These are phyloP conservation scores for Taphrina communis DNA, from an alignment of 1,139 yeast species.

Conservation along the genomic window DNA sequence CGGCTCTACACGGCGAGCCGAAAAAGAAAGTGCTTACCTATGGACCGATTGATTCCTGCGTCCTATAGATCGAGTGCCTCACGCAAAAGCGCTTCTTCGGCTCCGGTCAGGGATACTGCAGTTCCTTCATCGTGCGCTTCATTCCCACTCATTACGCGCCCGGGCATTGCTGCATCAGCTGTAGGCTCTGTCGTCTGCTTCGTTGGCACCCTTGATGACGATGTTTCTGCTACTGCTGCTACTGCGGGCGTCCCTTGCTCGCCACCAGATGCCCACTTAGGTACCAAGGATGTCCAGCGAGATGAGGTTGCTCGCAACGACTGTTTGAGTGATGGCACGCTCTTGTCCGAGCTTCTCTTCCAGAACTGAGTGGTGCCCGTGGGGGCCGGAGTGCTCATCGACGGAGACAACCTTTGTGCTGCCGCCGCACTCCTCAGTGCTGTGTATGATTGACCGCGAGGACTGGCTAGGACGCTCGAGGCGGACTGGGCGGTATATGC, in stretches of 20 bases:
- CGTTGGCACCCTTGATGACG: not conserved
- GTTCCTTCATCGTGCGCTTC: not conserved
- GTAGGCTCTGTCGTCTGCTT: too few relatives aligned
- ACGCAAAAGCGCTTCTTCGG: constrained; percentile 29
- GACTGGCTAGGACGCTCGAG: constrained; percentile 1
- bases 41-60: too few relatives aligned
- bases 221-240: not conserved
- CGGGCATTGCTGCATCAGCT: too few relatives aligned
- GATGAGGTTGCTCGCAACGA: not conserved
- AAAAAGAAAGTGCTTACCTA: too few relatives aligned
- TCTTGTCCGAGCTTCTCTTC: constrained; percentile 8
- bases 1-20: too few relatives aligned
- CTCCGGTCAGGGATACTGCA: constrained; percentile 5
- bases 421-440: constrained; percentile 34
- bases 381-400: not conserved
- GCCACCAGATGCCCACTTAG: not conserved
- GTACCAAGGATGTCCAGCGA: constrained; percentile 20
- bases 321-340: not conserved
- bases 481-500: constrained; percentile 2
- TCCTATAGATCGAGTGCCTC: constrained; percentile 26
- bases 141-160: not conserved
- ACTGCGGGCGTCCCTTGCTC: not conserved
- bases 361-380: constrained; percentile 8
- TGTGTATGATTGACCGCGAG: constrained; percentile 24
- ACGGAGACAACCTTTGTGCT: constrained; percentile 22